Evolutionary conservation across 768 basidiomycete species (phyloP).

Genomic region (Termitomyces sp.): DNA sequence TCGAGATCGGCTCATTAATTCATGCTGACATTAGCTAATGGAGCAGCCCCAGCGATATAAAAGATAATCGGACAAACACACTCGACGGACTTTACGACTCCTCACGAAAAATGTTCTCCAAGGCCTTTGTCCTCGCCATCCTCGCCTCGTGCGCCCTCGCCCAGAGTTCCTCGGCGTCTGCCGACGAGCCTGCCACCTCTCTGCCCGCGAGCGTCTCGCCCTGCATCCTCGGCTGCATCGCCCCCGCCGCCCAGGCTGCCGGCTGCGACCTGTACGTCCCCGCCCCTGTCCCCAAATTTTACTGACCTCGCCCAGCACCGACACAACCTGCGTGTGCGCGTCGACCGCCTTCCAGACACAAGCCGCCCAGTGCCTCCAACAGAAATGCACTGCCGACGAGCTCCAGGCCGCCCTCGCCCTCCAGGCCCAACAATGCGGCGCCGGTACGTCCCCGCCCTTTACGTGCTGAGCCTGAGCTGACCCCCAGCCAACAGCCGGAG

Average conservation of each 20-base stretch:
- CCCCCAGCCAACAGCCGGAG: neutral
- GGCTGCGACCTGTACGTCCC: neutral
- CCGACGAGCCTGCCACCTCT: neutral
- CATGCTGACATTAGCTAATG: neutral
- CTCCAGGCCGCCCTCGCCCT: slow-evolving; percentile 2
- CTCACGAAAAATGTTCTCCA: neutral
- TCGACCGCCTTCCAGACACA: slow-evolving; percentile 13
- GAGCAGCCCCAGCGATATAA: neutral
- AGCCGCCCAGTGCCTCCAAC: slow-evolving; percentile 11
- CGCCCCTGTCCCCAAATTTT: neutral
- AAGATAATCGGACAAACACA: neutral
- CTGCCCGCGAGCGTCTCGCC: neutral
- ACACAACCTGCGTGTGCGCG: slow-evolving; percentile 9
- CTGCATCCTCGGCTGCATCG: neutral
- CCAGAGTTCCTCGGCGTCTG: neutral
- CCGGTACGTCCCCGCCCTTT: neutral
- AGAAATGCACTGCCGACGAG: neutral
- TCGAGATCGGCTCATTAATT: neutral
- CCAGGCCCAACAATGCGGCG: neutral
- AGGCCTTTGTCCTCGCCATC: neutral
- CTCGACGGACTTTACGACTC: neutral
- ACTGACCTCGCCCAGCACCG: neutral
- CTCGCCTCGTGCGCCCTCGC: neutral
- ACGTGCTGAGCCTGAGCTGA: neutral
- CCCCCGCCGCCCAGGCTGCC: neutral